Evolutionary conservation across 495 filamentous ascomycete genomes (phyloP).

Genomic region (Lentithecium fluviatile): DNA sequence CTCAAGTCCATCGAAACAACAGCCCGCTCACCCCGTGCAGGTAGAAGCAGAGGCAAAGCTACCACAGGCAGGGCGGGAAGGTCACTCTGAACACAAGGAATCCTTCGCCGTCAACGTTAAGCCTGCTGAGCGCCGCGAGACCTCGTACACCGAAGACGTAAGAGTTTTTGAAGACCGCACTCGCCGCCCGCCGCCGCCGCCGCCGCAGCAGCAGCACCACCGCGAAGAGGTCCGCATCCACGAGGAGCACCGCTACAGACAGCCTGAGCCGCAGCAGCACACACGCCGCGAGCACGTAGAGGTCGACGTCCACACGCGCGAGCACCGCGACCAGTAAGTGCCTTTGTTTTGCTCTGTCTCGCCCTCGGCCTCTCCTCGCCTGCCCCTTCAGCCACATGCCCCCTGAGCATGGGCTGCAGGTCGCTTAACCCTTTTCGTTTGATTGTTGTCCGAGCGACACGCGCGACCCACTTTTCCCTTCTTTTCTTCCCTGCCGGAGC

Average conservation of each 20-base stretch:
- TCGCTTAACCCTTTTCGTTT: constrained; percentile 27
- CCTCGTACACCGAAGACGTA: constrained; percentile 65
- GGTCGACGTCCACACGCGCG: constrained; percentile 47
- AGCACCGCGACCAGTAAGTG: constrained; percentile 32
- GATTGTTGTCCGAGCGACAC: constrained; percentile 37
- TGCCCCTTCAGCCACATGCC: constrained; percentile 29
- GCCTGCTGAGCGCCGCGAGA: constrained; percentile 57
- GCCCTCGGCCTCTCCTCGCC: constrained; percentile 15
- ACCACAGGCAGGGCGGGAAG: constrained; percentile 93
- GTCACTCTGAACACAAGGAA: constrained; percentile 66
- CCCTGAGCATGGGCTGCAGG: constrained; percentile 27
- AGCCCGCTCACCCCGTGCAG: neutral
- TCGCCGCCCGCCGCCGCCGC: constrained; percentile 27
- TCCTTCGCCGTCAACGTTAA: constrained; percentile 59
- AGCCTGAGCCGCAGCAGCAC: constrained; percentile 26
- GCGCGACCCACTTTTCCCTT: constrained; percentile 34
- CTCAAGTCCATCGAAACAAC: neutral
- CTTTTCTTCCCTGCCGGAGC: constrained; percentile 31
- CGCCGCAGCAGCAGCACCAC: constrained; percentile 8
- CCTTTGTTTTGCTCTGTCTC: constrained; percentile 40
- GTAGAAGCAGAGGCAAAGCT: constrained; percentile 88
- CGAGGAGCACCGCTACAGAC: constrained; percentile 36
- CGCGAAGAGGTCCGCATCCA: constrained; percentile 42
- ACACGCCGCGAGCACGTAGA: constrained; percentile 44
- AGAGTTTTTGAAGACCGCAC: constrained; percentile 43